Base-by-base conservation (phyloP, 257 asterid species). In the Ocimum tenuiflorum region DNA sequence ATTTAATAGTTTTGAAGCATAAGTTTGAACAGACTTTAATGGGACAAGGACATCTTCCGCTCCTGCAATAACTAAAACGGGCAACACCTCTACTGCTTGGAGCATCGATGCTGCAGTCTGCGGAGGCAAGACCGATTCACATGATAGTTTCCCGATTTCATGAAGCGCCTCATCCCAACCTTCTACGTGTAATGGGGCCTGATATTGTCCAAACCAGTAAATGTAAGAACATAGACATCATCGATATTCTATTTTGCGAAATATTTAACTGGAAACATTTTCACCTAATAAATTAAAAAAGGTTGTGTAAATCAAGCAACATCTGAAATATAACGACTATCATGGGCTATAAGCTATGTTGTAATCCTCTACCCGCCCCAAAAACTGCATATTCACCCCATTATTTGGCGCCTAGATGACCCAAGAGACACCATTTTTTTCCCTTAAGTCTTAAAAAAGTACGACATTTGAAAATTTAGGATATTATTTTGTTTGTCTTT, bases 101-200 rank as follows among this genome's bases (percentile, higher is more conserved):
- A 92, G 91, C 80, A 92, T 65, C 60, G 72, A 80, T 23, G 82
- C 78, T n/a, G 91, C 97, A 59, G 71, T 68, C 33, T 80, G 87
- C 17, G 88, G 79, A 9, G 94, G 64, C 48, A 89, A 74, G 59
- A 89, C 95, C 3, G 94, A 85, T 68, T 92, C 96, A 36, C 70
- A 80, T 36, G 97, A 89, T 35, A 85, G 81, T 73, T 87, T 92
- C 22, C 96, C 96, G 3, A 89, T 86, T 83, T 92, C 99, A 33
- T 84, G 94, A 77, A 92, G 94, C 8, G 97, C 96, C 77, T 85
- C 97, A 55, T 87, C 98, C 97, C 96, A 92, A 42, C 98, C 96
- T 73, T 92, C 98, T 67, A 84, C 80, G 41, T 87, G 81, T 71
- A 89, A 73, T 15, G 99, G 96, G 63, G 88, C 94, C 99, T 92